phyloP scores from a whole-genome alignment of 805 yeast species.

The Barnettozyma pratensis region DNA sequence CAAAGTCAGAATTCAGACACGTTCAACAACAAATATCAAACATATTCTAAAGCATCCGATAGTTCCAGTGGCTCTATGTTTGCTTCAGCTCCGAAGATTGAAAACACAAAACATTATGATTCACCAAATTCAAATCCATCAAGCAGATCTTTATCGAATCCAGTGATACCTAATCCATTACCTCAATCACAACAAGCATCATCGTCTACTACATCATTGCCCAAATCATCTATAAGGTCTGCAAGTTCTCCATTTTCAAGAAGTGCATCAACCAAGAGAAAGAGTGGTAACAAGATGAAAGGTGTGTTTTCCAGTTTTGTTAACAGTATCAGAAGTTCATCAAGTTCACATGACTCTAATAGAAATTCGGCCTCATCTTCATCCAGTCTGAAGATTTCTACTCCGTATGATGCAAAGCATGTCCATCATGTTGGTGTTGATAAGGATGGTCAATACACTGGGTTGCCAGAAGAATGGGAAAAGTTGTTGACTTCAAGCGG shows the following conservation, averaged over 20 bases:
- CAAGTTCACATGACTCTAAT: conserved; percentile 15
- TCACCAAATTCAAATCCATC: conserved; percentile 1
- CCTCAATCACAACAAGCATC: conserved; percentile 1
- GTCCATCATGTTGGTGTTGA: conserved; percentile 93
- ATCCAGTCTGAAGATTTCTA: conserved; percentile 56
- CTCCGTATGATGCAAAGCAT: conserved; percentile 87
- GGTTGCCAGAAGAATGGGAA: conserved; percentile 93
- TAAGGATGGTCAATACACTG: conserved; percentile 80
- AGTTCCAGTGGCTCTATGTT: conserved; percentile 7
- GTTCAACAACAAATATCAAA: conserved; percentile 5
- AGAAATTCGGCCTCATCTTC: conserved; percentile 13
- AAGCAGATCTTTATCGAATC: not conserved
- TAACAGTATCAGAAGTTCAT: conserved; percentile 39
- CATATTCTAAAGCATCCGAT: conserved; percentile 5
- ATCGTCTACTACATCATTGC: conserved; percentile 12
- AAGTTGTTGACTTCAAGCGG: conserved; percentile 77
- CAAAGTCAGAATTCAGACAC: conserved; percentile 11
- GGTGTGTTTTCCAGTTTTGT: conserved; percentile 52
- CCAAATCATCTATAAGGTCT: conserved; percentile 19
- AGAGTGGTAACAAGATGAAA: conserved; percentile 47
- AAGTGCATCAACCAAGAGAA: conserved; percentile 24
- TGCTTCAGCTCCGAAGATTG: conserved; percentile 6
- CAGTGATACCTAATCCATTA: not conserved
- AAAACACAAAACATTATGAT: not conserved
- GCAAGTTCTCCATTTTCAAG: conserved; percentile 21